Percentiles rank a stretch among this genome's conserved stretches.
Evolutionary conservation across 306 rosid genomes (phyloP).

Genomic region (Benincasa hispida): DNA sequence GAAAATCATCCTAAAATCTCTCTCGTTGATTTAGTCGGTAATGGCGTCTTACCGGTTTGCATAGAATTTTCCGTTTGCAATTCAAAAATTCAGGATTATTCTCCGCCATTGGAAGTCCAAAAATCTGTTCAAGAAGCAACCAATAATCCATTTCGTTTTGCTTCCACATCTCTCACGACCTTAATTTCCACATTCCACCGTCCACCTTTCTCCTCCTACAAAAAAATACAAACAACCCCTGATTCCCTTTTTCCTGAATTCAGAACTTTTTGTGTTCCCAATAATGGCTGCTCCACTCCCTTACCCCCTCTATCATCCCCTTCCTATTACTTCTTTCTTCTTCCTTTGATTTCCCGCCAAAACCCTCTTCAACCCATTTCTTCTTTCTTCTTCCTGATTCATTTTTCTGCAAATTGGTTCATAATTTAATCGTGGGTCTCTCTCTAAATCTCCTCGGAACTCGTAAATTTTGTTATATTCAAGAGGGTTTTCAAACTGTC

Average conservation of each 20-base stretch:
- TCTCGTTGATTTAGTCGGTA: background rate
- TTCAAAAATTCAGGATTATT: background rate
- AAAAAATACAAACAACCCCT: slow-evolving; percentile 11
- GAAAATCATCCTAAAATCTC: background rate
- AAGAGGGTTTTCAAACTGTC: background rate
- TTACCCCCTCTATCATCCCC: slow-evolving; percentile 18
- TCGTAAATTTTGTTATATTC: background rate
- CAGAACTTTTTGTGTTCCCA: slow-evolving; percentile 38
- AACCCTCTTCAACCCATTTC: slow-evolving; percentile 8
- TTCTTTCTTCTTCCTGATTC: background rate
- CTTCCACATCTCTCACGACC: slow-evolving; percentile 6
- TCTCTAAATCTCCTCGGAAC: background rate
- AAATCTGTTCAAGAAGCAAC: background rate
- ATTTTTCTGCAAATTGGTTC: background rate
- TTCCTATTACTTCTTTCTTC: background rate
- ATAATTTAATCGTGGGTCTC: background rate
- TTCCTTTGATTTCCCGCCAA: slow-evolving; percentile 12
- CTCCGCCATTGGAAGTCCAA: slow-evolving; percentile 6
- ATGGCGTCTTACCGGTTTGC: background rate
- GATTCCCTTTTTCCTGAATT: slow-evolving; percentile 27
- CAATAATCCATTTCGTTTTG: background rate
- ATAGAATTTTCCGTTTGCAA: background rate
- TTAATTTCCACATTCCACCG: slow-evolving; percentile 19
- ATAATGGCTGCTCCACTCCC: slow-evolving; percentile 54
- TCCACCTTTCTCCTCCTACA: slow-evolving; percentile 22